Evolutionary conservation across 2,329 filamentous ascomycete species (phyloP), one percentile per base, ranked within the genome.

Genomic region (Sporothrix globosa): DNA sequence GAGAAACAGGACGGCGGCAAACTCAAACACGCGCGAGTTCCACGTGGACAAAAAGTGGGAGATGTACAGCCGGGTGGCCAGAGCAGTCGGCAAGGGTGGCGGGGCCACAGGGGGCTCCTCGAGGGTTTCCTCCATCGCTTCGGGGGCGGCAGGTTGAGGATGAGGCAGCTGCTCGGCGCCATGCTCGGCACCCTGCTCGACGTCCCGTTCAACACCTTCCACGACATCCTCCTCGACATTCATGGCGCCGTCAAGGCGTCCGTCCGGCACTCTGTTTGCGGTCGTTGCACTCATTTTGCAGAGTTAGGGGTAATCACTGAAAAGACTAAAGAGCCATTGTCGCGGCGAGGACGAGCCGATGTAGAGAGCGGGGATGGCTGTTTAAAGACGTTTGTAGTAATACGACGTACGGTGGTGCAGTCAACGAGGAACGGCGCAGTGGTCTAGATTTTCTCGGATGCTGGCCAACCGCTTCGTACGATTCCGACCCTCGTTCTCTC

Each of bases 11-110:
- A 90, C 85, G 6, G 86, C 84, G 41, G 83, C 88, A 70, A 90
- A 90, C 75, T 90, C 87, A 73, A 90, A 90, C 69, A 87, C 79
- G 24, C 88, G 85, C 0, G 87, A 86, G 77, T 90, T 90, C 86
- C 86, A 89, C 65, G 87, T 86, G 4, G 88, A 90, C 0, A 90
- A 79, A 68, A 86, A 83, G 73, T 90, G 88, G 0, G 88, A 90
- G 0, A 81, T 75, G 75, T 89, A 90, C 7, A 90, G 81, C 0
- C 80, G 76, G 46, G 70, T 39, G 5, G 70, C 58, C n/a, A 71
- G 54, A 1, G 69, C 46, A 4, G 44, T 17, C 17, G 70, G 68
- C 6, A 68, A 39, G 69, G 56, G 46, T 10, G 54, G 52, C 0
- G 21, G 11, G 7, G 10, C 1, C 2, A 3, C 1, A 4, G 27